Conservation (phyloP, 202 grass and related monocot genomes). For the Saccharum hybrid region DNA sequence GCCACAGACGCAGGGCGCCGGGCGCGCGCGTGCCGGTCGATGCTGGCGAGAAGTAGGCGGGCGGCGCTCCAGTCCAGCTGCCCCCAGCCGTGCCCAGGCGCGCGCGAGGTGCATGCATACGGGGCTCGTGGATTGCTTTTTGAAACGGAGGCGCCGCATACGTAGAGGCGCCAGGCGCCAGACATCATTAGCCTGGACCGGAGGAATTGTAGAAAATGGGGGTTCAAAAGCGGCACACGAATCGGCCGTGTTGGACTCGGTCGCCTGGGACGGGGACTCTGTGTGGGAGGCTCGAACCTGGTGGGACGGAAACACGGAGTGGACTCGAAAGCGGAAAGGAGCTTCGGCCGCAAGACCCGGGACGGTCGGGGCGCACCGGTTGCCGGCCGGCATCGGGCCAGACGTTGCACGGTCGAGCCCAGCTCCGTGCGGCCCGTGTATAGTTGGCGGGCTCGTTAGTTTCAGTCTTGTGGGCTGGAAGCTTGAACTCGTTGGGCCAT, state of each 20-base stretch:
- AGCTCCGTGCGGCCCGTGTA: background rate
- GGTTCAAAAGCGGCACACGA: slow-evolving; percentile 37
- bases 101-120: slow-evolving; percentile 25
- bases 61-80: background rate
- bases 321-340: background rate
- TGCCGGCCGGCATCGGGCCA: background rate
- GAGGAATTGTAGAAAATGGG: background rate
- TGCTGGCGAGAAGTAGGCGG: too few relatives aligned
- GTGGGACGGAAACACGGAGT: background rate
- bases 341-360: too few relatives aligned
- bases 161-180: background rate
- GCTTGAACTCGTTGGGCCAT: background rate
- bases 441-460: background rate
- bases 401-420: background rate
- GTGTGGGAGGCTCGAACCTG: background rate
- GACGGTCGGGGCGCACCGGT: too few relatives aligned
- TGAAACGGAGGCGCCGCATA: slow-evolving; percentile 2
- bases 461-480: background rate
- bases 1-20: background rate
- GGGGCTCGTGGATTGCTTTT: background rate
- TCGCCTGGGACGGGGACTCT: background rate
- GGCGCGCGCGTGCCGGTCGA: too few relatives aligned
- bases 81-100: background rate
- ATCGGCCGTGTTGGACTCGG: slow-evolving; percentile 56
- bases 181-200: slow-evolving; percentile 50